A percentile compares a stretch with the other conserved stretches of the same genome.
Evolutionary conservation across 2,329 filamentous ascomycete species (phyloP).

Genomic region (Ascochyta rabiei): DNA sequence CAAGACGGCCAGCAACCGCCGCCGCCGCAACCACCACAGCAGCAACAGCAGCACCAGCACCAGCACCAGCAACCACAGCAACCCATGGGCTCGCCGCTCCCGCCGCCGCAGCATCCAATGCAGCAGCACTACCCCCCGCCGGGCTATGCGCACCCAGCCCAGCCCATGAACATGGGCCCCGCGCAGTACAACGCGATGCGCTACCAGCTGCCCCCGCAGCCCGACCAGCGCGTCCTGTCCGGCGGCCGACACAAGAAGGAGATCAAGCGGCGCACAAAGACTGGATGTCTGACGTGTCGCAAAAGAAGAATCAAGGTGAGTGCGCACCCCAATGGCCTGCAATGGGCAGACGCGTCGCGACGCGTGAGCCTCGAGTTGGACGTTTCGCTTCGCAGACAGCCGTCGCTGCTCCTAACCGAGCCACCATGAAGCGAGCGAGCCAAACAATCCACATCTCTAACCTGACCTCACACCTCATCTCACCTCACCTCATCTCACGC

Average conservation of each 20-base stretch:
- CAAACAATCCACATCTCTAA: constrained; percentile 40
- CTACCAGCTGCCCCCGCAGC: constrained; percentile 60
- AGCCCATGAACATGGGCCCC: constrained; percentile 58
- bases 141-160: constrained; percentile 50
- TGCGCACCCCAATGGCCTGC: constrained; percentile 34
- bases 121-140: constrained; percentile 58
- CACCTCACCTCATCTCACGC: too few species aligned
- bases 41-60: constrained; percentile 57
- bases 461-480: constrained; percentile 33
- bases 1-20: constrained; percentile 52
- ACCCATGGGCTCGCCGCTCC: constrained; percentile 60
- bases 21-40: constrained; percentile 40
- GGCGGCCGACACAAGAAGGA: constrained; percentile 72
- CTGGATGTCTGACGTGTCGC: constrained; percentile 66
- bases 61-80: constrained; percentile 42
- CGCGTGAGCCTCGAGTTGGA: constrained; percentile 31
- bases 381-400: constrained; percentile 22
- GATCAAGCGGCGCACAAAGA: constrained; percentile 77
- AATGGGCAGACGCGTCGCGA: constrained; percentile 35
- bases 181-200: constrained; percentile 56
- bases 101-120: constrained; percentile 60
- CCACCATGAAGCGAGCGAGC: constrained; percentile 47
- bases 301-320: constrained; percentile 73
- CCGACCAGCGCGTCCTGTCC: constrained; percentile 61
- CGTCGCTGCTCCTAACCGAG: constrained; percentile 42